Evolutionary conservation across 805 yeast species (phyloP).

Genomic region (Metschnikowia borealis): DNA sequence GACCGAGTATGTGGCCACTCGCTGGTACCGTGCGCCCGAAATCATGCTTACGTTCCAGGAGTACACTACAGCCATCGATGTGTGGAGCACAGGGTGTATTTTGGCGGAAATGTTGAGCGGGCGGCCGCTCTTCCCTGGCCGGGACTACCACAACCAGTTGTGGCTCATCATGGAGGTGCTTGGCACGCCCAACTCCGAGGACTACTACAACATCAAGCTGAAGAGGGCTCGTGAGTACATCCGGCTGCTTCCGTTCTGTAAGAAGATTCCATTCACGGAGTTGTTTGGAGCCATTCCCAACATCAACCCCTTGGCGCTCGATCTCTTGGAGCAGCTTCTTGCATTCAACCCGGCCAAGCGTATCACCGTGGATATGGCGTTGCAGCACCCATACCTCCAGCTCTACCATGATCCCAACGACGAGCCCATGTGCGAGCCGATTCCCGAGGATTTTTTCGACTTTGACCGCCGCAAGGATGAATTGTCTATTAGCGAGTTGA

Average conservation of each 20-base stretch:
- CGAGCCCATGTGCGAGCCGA: conserved; percentile 81
- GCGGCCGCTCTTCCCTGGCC: conserved; percentile 87
- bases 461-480: conserved; percentile 84
- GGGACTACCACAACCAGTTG: conserved; percentile 88
- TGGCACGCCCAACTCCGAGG: conserved; percentile 85
- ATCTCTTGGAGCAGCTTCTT: conserved; percentile 60
- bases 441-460: conserved; percentile 83
- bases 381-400: conserved; percentile 79
- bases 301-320: conserved; percentile 45
- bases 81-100: conserved; percentile 97
- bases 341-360: conserved; percentile 70
- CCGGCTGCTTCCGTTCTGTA: conserved; percentile 64
- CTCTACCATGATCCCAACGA: conserved; percentile 94
- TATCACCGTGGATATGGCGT: conserved; percentile 71
- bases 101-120: conserved; percentile 86
- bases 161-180: conserved; percentile 77
- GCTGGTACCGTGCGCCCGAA: conserved; percentile 98
- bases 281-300: conserved; percentile 18
- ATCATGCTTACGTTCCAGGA: conserved; percentile 93
- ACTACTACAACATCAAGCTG: conserved; percentile 68
- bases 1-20: conserved; percentile 97
- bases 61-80: conserved; percentile 91
- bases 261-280: conserved; percentile 40
- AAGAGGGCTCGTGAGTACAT: conserved; percentile 88
- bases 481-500: conserved; percentile 70